Conservation (phyloP, 2,329 filamentous ascomycete genomes). For the Aspergillus luchuensis region DNA sequence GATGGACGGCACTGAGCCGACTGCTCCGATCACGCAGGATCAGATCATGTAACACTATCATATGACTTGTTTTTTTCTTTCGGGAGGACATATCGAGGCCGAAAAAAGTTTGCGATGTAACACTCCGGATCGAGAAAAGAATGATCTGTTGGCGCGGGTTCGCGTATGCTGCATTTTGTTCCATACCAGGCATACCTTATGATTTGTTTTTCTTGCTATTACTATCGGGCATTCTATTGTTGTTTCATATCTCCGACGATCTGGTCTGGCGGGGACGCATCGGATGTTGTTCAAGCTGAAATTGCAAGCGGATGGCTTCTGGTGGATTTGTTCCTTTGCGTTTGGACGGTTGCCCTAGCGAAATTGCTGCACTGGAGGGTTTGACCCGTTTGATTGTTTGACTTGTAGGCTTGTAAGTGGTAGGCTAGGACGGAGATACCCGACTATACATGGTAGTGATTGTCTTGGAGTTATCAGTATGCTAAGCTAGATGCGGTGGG, state of each 20-base stretch:
- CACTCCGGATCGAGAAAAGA: conserved; percentile 3
- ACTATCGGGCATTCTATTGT: conserved; percentile 7
- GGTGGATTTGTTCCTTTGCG: neutral
- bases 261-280: conserved; percentile 16
- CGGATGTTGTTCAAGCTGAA: conserved; percentile 4
- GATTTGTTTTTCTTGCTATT: conserved; percentile 5
- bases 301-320: neutral
- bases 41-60: conserved; percentile 79
- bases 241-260: conserved; percentile 14
- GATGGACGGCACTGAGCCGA: conserved; percentile 79
- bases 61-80: conserved; percentile 11
- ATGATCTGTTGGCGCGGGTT: conserved; percentile 10
- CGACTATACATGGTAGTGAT: neutral
- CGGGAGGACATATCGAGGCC: conserved; percentile 6
- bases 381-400: neutral
- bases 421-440: neutral
- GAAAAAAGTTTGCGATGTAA: conserved; percentile 19
- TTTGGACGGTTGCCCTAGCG: neutral
- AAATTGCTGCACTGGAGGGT: neutral
- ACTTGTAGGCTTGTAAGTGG: neutral
- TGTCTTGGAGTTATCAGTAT: neutral
- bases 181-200: conserved; percentile 1
- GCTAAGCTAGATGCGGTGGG: no score
- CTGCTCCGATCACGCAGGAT: conserved; percentile 81
- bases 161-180: conserved; percentile 10